These are phyloP conservation scores for Heimioporus retisporus DNA, from an alignment of 1,284 basidiomycete species.

Conservation along the genomic window DNA sequence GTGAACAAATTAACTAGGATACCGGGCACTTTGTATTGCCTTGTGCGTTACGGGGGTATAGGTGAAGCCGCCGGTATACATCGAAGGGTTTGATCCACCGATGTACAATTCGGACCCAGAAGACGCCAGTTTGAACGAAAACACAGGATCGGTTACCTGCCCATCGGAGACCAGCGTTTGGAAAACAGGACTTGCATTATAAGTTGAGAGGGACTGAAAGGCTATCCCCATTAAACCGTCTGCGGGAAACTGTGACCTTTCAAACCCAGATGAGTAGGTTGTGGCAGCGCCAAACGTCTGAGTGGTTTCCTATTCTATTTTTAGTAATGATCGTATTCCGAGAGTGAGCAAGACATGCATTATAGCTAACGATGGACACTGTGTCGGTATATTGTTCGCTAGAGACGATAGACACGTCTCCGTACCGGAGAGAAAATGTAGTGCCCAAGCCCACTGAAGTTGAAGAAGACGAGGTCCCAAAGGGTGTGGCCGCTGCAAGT, in stretches of 20 bases:
- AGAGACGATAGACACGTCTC: slow-evolving; percentile 61
- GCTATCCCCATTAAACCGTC: slow-evolving; percentile 48
- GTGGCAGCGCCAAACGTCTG: slow-evolving; percentile 45
- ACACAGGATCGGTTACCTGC: slow-evolving; percentile 39
- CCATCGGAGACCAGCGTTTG: slow-evolving; percentile 33
- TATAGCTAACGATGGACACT: slow-evolving; percentile 46
- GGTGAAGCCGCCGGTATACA: slow-evolving; percentile 26
- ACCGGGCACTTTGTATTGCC: not conserved
- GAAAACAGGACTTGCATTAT: slow-evolving; percentile 23
- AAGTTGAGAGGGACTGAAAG: slow-evolving; percentile 30
- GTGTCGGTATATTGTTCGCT: slow-evolving; percentile 65
- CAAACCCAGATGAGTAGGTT: slow-evolving; percentile 33
- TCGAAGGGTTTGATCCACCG: slow-evolving; percentile 44
- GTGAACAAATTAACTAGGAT: not conserved
- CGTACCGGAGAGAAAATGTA: slow-evolving; percentile 60
- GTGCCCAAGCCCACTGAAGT: slow-evolving; percentile 38
- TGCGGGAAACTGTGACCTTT: slow-evolving; percentile 24
- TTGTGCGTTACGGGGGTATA: not conserved
- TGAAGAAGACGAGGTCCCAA: slow-evolving; percentile 47
- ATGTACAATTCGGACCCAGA: slow-evolving; percentile 54
- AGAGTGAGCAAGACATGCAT: slow-evolving; percentile 24
- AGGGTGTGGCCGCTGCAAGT: slow-evolving; percentile 38
- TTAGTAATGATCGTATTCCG: not conserved
- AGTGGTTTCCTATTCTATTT: slow-evolving; percentile 27
- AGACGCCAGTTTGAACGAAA: slow-evolving; percentile 52